Evolutionary conservation across 768 basidiomycete species (phyloP).

Genomic region (Coprinellus micaceus): DNA sequence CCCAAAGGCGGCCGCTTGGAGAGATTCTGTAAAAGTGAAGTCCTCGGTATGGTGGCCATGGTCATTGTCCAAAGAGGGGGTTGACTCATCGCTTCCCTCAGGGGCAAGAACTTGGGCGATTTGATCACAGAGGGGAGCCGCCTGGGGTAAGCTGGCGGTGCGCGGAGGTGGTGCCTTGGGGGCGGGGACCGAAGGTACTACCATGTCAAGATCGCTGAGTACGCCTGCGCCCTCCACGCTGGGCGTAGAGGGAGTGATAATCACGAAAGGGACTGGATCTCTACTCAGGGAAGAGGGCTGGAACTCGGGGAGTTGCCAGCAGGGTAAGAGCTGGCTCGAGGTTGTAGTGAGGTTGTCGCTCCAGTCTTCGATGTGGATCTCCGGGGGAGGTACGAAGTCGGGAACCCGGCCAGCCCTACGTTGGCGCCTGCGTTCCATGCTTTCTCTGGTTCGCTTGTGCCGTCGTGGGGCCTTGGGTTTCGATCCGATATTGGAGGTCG

Average conservation of each 20-base stretch:
- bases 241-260: slow-evolving; percentile 2
- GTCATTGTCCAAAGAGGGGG: too few species aligned
- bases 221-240: background rate
- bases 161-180: background rate
- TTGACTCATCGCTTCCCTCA: too few species aligned
- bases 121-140: too few species aligned
- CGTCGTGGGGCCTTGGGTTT: background rate
- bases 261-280: background rate
- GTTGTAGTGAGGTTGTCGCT: background rate
- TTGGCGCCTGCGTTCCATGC: background rate
- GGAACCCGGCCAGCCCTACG: background rate
- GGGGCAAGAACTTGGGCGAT: too few species aligned
- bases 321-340: background rate
- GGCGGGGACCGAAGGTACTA: background rate
- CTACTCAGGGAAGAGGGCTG: too few species aligned
- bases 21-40: too few species aligned
- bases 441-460: background rate
- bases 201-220: background rate
- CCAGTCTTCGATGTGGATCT: background rate
- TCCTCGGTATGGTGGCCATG: too few species aligned
- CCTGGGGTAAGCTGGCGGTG: background rate
- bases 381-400: background rate
- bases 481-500: background rate
- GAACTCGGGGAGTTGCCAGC: too few species aligned
- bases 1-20: too few species aligned